Conservation (phyloP, 176 grass and related monocot species). For the Bonia amplexicaulis region DNA sequence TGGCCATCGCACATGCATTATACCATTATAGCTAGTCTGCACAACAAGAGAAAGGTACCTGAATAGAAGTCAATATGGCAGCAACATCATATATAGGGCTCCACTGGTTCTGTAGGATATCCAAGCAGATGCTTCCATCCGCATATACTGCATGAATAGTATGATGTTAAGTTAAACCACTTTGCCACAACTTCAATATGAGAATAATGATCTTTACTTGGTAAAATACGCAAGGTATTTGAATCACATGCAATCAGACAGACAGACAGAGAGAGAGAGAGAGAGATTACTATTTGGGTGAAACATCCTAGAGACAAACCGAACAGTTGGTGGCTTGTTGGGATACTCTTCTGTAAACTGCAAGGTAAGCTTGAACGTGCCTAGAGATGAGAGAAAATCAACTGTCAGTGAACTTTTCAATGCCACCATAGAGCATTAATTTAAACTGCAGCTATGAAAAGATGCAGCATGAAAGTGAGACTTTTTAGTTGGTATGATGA, state of each 20-base stretch:
- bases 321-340: constrained; percentile 96
- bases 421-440: not conserved
- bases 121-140: constrained; percentile 98
- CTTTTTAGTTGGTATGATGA: not conserved
- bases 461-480: not conserved
- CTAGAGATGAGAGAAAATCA: constrained; percentile 32
- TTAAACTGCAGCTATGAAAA: not conserved
- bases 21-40: not conserved
- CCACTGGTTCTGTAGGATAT: constrained; percentile 99
- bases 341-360: constrained; percentile 97
- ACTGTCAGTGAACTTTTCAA: constrained; percentile 18
- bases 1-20: not conserved
- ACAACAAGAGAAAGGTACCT: constrained; percentile 44
- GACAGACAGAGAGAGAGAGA: not conserved
- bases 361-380: constrained; percentile 94
- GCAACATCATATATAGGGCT: constrained; percentile 99
- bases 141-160: constrained; percentile 72
- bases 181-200: constrained; percentile 1
- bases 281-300: constrained; percentile 88
- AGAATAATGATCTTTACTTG: not conserved
- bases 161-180: constrained; percentile 33
- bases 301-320: constrained; percentile 96
- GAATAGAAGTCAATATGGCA: constrained; percentile 97
- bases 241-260: not conserved
- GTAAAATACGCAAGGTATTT: not conserved